Conservation (phyloP, 148 eudicot species). For the Vaccinium darrowii region DNA sequence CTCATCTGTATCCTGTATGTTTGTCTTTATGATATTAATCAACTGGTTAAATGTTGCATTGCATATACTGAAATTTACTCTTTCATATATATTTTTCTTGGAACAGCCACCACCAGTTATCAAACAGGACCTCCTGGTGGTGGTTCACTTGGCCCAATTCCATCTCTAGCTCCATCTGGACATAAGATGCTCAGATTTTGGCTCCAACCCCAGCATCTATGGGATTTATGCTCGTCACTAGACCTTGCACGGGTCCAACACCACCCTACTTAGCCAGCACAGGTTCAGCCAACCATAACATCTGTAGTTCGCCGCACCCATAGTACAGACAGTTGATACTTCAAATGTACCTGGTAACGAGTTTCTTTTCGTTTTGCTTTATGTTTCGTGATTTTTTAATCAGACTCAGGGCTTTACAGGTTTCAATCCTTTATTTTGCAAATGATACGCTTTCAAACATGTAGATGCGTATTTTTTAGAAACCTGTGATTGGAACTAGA, state of each 20-base stretch:
- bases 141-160: background rate
- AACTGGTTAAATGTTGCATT: background rate
- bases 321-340: slow-evolving; percentile 87
- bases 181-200: slow-evolving; percentile 57
- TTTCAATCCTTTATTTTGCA: background rate
- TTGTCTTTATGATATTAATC: background rate
- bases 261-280: too few relatives aligned
- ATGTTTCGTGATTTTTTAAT: background rate
- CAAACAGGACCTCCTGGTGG: background rate
- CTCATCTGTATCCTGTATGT: slow-evolving; percentile 79
- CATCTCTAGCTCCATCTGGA: too few relatives aligned
- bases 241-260: too few relatives aligned
- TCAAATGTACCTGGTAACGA: slow-evolving; percentile 81
- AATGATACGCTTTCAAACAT: background rate
- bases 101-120: background rate
- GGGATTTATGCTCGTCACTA: too few relatives aligned
- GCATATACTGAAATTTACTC: background rate
- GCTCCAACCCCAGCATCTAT: slow-evolving; percentile 10
- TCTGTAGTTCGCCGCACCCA: slow-evolving; percentile 70
- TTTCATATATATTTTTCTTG: background rate
- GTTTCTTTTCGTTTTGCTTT: background rate
- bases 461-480: background rate
- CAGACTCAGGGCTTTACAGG: background rate
- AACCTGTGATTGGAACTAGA: background rate
- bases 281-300: slow-evolving; percentile 47